A percentile compares a stretch with the other conserved stretches of the same genome.
These are phyloP conservation scores for Colletotrichum tabaci DNA, from an alignment of 2,329 filamentous ascomycete genomes.

Conservation along the genomic window DNA sequence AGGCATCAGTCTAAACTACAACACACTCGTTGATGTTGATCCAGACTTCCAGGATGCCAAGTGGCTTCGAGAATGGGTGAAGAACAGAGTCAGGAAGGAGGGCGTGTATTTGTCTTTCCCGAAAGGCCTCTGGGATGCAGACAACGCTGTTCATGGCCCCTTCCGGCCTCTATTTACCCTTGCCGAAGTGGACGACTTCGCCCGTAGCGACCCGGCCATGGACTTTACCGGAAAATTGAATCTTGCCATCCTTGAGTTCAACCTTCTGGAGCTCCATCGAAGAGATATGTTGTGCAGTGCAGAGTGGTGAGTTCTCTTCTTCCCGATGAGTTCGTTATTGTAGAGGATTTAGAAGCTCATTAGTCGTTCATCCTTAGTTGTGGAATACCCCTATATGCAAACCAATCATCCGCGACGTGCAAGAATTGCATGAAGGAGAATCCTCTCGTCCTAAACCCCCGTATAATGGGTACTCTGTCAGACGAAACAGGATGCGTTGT, in stretches of 20 bases:
- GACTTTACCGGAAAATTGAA: slow-evolving; percentile 59
- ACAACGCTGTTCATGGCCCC: slow-evolving; percentile 51
- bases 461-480: slow-evolving; percentile 56
- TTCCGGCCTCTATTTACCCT: slow-evolving; percentile 57
- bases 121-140: slow-evolving; percentile 54
- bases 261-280: slow-evolving; percentile 50
- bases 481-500: slow-evolving; percentile 71
- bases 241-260: slow-evolving; percentile 52
- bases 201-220: slow-evolving; percentile 49
- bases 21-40: slow-evolving; percentile 69
- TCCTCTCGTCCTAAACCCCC: slow-evolving; percentile 56
- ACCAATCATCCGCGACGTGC: slow-evolving; percentile 56
- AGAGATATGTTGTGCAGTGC: slow-evolving; percentile 55
- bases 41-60: slow-evolving; percentile 66
- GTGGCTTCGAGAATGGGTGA: slow-evolving; percentile 67
- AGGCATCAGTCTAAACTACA: slow-evolving; percentile 53
- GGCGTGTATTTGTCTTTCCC: slow-evolving; percentile 66
- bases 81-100: slow-evolving; percentile 62
- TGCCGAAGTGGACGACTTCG: slow-evolving; percentile 59
- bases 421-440: slow-evolving; percentile 53
- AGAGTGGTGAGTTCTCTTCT: slow-evolving; percentile 54
- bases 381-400: slow-evolving; percentile 68
- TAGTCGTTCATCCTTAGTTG: slow-evolving; percentile 56
- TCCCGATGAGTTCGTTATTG: background rate
- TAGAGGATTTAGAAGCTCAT: slow-evolving; percentile 9